phyloP scores from a whole-genome alignment of 2,329 filamentous ascomycete genomes.

The Podosphaera fusca region DNA sequence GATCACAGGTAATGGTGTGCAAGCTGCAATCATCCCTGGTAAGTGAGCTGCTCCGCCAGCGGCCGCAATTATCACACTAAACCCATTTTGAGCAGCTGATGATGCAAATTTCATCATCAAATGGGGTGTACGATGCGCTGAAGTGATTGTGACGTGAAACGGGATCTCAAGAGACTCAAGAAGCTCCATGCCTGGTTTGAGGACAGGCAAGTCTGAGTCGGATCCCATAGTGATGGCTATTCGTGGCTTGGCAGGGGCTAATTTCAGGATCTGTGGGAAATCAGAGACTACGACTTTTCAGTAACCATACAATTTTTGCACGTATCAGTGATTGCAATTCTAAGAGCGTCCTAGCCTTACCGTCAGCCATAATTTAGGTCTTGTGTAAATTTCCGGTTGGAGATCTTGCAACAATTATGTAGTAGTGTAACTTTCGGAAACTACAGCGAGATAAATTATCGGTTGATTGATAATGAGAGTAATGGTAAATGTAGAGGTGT shows the following conservation, averaged over 20 bases:
- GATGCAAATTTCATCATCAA: conserved; percentile 43
- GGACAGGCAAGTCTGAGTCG: conserved; percentile 43
- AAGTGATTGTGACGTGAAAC: conserved; percentile 52
- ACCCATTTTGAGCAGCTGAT: conserved; percentile 9
- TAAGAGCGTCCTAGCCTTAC: too few relatives aligned
- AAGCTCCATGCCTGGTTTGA: conserved; percentile 37
- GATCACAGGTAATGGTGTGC: conserved; percentile 51
- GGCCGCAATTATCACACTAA: conserved; percentile 24
- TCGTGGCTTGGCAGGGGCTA: conserved; percentile 21
- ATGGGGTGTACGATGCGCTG: conserved; percentile 51
- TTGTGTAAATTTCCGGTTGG: too few relatives aligned
- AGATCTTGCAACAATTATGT: too few relatives aligned
- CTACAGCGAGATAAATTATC: too few relatives aligned
- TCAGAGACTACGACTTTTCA: too few relatives aligned
- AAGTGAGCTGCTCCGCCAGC: conserved; percentile 55
- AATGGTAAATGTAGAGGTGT: too few relatives aligned
- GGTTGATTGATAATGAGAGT: too few relatives aligned
- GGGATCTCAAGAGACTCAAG: conserved; percentile 40
- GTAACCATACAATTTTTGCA: too few relatives aligned
- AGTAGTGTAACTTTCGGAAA: too few relatives aligned
- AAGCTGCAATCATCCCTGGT: conserved; percentile 51
- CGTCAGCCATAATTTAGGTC: too few relatives aligned
- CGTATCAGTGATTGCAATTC: too few relatives aligned
- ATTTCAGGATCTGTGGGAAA: too few relatives aligned
- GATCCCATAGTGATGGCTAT: conserved; percentile 71